Conservation (phyloP, 2,329 filamentous ascomycete genomes). For the Colletotrichum sp. region DNA sequence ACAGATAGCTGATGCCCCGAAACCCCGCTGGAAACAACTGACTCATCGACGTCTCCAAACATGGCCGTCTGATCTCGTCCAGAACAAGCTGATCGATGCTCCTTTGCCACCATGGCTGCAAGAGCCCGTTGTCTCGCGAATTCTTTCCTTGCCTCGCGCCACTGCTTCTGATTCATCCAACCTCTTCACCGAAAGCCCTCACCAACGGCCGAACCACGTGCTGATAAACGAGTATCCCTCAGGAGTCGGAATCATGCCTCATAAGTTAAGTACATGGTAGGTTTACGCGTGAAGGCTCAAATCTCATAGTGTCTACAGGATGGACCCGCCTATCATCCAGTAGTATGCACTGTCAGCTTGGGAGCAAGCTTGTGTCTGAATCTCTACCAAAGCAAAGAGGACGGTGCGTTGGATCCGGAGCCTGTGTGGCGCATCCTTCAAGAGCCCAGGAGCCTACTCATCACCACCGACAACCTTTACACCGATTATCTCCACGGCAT, state of each 20-base stretch:
- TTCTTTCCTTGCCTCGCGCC: conserved; percentile 51
- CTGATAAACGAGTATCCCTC: conserved; percentile 91
- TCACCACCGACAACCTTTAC: conserved; percentile 74
- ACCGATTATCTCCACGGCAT: conserved; percentile 78
- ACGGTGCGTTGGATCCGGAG: conserved; percentile 59
- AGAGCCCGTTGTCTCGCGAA: conserved; percentile 69
- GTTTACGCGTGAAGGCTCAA: conserved; percentile 10
- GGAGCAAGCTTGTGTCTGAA: conserved; percentile 80
- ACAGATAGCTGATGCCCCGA: conserved; percentile 67
- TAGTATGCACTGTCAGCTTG: conserved; percentile 91
- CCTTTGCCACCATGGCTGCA: conserved; percentile 79
- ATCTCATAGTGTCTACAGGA: conserved; percentile 56
- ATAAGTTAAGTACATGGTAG: conserved; percentile 63
- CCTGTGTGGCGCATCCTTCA: conserved; percentile 72
- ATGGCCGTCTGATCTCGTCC: conserved; percentile 83
- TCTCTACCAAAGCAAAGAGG: conserved; percentile 69
- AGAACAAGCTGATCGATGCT: conserved; percentile 76
- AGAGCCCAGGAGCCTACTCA: conserved; percentile 80
- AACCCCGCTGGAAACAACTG: conserved; percentile 84
- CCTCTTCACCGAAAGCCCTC: conserved; percentile 70
- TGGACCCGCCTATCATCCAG: conserved; percentile 82
- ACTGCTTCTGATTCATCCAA: conserved; percentile 31
- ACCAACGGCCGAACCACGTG: conserved; percentile 84
- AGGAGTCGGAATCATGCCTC: conserved; percentile 94
- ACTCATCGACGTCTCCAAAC: conserved; percentile 90